Evolutionary conservation across 768 basidiomycete species (phyloP).

Genomic region (Tylopilus vinaceipallidus): DNA sequence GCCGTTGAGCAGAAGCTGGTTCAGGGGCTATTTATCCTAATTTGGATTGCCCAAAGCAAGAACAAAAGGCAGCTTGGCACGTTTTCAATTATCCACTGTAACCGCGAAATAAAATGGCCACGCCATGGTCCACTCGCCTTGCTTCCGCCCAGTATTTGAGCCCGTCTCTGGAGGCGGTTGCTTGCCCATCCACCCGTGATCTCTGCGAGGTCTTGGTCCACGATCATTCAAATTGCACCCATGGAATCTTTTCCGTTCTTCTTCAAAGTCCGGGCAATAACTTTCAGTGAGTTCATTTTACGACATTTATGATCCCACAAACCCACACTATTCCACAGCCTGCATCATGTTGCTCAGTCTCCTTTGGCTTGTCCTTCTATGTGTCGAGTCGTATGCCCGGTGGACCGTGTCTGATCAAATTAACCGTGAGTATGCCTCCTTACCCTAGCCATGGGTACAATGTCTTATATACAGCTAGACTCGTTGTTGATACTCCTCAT

Average conservation of each 20-base stretch:
- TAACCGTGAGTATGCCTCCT: constrained; percentile 41
- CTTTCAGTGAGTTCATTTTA: constrained; percentile 27
- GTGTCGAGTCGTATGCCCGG: constrained; percentile 42
- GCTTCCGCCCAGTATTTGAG: constrained; percentile 5
- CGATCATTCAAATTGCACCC: background rate
- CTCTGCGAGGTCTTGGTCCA: constrained; percentile 19
- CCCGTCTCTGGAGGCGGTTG: constrained; percentile 20
- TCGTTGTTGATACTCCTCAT: constrained; percentile 47
- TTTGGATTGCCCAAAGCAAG: background rate
- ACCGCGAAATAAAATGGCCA: constrained; percentile 6
- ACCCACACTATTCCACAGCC: constrained; percentile 30
- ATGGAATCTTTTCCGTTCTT: constrained; percentile 34
- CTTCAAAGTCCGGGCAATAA: constrained; percentile 27
- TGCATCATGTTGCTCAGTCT: constrained; percentile 44
- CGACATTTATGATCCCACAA: background rate
- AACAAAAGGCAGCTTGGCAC: constrained; percentile 20
- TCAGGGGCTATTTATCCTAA: constrained; percentile 20
- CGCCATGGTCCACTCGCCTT: background rate
- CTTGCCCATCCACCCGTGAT: constrained; percentile 14
- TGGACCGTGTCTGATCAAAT: constrained; percentile 45
- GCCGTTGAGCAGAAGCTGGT: background rate
- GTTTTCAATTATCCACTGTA: constrained; percentile 16
- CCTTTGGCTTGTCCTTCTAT: constrained; percentile 48
- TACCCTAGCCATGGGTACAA: background rate
- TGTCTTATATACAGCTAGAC: constrained; percentile 5